Conservation (phyloP, 441 rosid species). For the Jatropha podagrica region DNA sequence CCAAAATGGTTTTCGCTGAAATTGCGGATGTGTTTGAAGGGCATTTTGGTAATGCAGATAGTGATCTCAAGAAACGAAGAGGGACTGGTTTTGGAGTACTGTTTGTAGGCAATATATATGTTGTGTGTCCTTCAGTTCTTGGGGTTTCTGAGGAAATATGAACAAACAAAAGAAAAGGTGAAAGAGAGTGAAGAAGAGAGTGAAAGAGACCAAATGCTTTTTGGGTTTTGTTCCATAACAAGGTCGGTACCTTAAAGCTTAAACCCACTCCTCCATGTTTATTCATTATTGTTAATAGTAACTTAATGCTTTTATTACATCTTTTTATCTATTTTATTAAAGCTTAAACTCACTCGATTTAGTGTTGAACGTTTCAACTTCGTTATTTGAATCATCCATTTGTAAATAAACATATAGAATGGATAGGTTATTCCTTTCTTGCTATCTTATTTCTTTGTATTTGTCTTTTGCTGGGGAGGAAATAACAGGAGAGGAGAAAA, state of each 20-base stretch:
- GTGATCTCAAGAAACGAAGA: background rate
- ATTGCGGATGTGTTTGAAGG: background rate
- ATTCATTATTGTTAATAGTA: background rate
- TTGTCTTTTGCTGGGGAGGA: background rate
- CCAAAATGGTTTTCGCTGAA: background rate
- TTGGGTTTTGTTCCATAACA: conserved; percentile 20
- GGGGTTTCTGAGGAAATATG: conserved; percentile 14
- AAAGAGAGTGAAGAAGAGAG: background rate
- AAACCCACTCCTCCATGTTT: conserved; percentile 4
- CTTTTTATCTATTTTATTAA: background rate
- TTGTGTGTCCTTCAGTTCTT: background rate
- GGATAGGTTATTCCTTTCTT: background rate
- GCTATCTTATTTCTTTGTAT: background rate
- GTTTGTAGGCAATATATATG: background rate
- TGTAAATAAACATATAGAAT: background rate
- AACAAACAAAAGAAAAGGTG: conserved; percentile 13
- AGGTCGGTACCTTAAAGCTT: conserved; percentile 14
- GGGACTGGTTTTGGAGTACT: background rate
- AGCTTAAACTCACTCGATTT: background rate
- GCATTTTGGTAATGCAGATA: conserved; percentile 6
- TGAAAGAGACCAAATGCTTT: conserved; percentile 16
- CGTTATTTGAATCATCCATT: background rate
- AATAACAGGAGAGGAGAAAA: background rate
- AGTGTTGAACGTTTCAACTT: background rate
- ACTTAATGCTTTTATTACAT: background rate